Evolutionary conservation across 305 asterid genomes (phyloP), one percentile per base, ranked within the genome.

Genomic region (Withania somnifera): DNA sequence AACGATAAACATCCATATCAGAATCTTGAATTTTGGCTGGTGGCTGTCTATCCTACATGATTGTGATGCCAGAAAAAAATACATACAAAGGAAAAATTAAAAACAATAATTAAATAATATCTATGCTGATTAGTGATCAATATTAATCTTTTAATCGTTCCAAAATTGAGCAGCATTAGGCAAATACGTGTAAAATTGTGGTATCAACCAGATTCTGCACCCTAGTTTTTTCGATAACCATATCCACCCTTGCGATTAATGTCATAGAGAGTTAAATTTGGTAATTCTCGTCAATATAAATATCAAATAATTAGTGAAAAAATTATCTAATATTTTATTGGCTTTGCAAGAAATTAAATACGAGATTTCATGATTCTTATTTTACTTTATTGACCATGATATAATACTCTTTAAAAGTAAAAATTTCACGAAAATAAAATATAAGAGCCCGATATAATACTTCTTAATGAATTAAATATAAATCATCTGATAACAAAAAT

Each of bases 21-120:
- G 84, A 82, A 86, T 90, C 92, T 85, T 30, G 58, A 85, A 40
- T 83, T 88, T 88, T 90, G 90, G 89, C 86, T 79, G 63, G 47
- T 87, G 89, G 88, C 90, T 90, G 90, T 89, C 89, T 82, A 79
- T 83, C 85, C 66, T 82, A 20, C 32, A 36, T 81, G 83, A 81
- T 69, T 38, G 80, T 24, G 82, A 83, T 86, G 47, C 61, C 63
- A 75, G 63, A 50, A 73, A 38, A 77, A 56, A n/a, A 73, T n/a
- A 11, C 76, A 68, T 50, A 63, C 71, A 42, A 45, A 69, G 5
- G 6, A 69, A 71, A 45, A 42, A 71, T 20, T 45, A 24, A 22
- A 47, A 45, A 75, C n/a, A n/a, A n/a, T n/a, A n/a, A n/a, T n/a
- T n/a, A n/a, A n/a, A n/a, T n/a, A 45, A 13, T 7, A 71, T 73